Base-by-base conservation (phyloP, 2,329 filamentous ascomycete species). In the Calonectria pseudoturangicola region DNA sequence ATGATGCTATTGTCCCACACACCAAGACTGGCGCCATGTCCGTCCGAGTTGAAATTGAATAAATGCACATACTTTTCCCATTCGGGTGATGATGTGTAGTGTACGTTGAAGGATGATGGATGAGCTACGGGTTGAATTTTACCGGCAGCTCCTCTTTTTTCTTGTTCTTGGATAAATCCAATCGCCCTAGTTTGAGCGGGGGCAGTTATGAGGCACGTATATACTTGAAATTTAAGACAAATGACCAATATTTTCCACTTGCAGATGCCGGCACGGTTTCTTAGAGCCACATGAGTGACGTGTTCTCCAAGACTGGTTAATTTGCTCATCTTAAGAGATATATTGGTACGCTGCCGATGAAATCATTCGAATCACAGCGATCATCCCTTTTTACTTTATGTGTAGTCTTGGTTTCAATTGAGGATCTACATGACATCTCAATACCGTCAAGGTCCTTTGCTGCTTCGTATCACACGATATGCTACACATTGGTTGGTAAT, bases 1-100 rank as follows among this genome's bases (percentile, higher is more conserved):
- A 76, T 69, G 76, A 78, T 13, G 48, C 75, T 13, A 72, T 78
- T 28, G 76, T 77, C 4, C 68, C 73, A 7, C 76, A 78, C 13
- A 75, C 76, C 0, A 78, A 75, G 45, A 78, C 72, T 47, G 76
- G 76, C 0, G 51, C 75, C 10, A 75, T 77, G 6, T 75, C 75
- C 0, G 71, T 74, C 47, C 56, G 64, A 13, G 65, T 76, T 18
- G 15, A 62, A 6, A 71, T 76, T 21, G 62, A 70, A 15, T 76
- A 47, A 54, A 47, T 8, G 4, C 39, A 21, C 21, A 27, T 25
- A 8, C 10, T 41, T 60, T 25, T 10, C 15, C 39, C 7, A 33
- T 36, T 15, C 33, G 21, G 21, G 16, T 41, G 12, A 30, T 58
- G 7, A 13, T 16, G 36, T 12, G 30, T 41, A 21, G 25, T 41